Base-by-base conservation (phyloP, 345 rosid genomes). In the Angophora floribunda region DNA sequence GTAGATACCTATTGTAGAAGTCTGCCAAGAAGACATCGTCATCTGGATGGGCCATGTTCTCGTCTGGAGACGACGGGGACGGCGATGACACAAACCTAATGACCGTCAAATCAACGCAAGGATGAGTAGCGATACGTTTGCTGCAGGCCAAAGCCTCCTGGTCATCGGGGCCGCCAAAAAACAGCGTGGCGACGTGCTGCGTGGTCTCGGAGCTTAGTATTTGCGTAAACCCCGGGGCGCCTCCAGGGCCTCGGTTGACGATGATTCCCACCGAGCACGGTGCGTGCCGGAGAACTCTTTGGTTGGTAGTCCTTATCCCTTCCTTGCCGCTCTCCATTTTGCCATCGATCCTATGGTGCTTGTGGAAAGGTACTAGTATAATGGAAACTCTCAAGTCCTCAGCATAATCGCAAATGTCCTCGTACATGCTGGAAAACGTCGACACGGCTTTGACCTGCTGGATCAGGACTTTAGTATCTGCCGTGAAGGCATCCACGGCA, bases 81-180 rank as follows among this genome's bases (percentile, higher is more conserved):
- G 88, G 87, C 51, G 86, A 75, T 0, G 87, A 85, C 4, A 91
- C 36, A 91, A 97, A 97, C 86, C 96, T 91, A 28, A 96, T 89
- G n/a, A 97, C 88, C 12, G 99, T 95, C 57, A 95, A 86, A 49
- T 91, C 91, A 41, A 93, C 91, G 63, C 92, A 92, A 55, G 93
- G 89, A 86, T 96, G 94, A 12, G 89, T 70, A 1, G 92, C 90
- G 30, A 97, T 89, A 90, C 97, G 91, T 86, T 89, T 93, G 88
- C 97, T 93, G 50, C 95, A 94, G 10, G 99, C 93, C 59, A 97
- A 86, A 30, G 99, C 99, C 92, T 97, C 99, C 19, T 98, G 94
- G 88, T 97, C 98, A 90, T 97, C 99, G 30, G 97, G 93, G 41
- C 99, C 99, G 32, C 97, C 98, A 14, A 97, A 97, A 89, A 97